Evolutionary conservation across 495 filamentous ascomycete species (phyloP).

Genomic region (Neurospora sp.): DNA sequence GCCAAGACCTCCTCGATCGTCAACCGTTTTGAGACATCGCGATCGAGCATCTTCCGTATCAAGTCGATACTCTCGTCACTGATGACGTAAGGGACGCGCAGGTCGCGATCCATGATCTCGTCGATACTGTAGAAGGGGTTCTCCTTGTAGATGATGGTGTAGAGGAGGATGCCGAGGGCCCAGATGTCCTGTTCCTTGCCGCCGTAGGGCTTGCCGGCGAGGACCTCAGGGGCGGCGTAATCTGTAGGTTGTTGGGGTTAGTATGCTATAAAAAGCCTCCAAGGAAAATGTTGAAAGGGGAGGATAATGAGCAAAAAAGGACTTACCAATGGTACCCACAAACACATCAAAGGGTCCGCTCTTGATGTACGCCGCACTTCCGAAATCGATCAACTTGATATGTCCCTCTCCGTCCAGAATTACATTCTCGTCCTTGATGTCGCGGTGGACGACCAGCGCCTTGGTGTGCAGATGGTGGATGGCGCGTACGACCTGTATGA

Average conservation of each 20-base stretch:
- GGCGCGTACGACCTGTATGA: constrained; percentile 81
- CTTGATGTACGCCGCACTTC: constrained; percentile 95
- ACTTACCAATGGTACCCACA: constrained; percentile 93
- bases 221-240: constrained; percentile 93
- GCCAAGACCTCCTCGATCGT: constrained; percentile 76
- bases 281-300: background rate
- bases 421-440: constrained; percentile 99
- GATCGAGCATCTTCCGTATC: constrained; percentile 80
- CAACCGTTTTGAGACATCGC: constrained; percentile 71
- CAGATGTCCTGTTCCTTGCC: constrained; percentile 98
- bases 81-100: constrained; percentile 83
- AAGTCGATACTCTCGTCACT: constrained; percentile 87
- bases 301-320: background rate
- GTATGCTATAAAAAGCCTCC: background rate
- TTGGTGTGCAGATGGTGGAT: constrained; percentile 87
- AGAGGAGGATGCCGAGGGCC: constrained; percentile 95
- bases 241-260: constrained; percentile 41
- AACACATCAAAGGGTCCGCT: constrained; percentile 98
- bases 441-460: constrained; percentile 86
- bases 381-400: constrained; percentile 97
- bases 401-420: constrained; percentile 89
- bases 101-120: constrained; percentile 95
- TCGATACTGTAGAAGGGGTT: constrained; percentile 99
- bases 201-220: constrained; percentile 86
- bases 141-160: constrained; percentile 98